Evolutionary conservation across 2,329 filamentous ascomycete species (phyloP).

Genomic region (Claviceps cyperi): DNA sequence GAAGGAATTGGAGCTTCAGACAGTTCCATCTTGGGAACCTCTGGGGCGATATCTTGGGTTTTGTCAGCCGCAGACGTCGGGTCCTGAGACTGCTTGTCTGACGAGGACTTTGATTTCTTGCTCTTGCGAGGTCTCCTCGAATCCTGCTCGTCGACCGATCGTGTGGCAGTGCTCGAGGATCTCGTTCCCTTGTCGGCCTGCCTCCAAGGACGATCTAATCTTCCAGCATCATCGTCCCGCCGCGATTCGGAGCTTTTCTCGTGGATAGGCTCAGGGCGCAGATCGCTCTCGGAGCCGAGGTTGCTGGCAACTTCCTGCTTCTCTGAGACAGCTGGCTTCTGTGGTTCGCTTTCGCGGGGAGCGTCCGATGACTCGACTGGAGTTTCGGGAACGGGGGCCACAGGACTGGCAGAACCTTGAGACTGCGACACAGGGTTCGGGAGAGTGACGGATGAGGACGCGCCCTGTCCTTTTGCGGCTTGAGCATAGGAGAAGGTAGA

Average conservation of each 20-base stretch:
- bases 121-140: conserved; percentile 35
- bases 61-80: conserved; percentile 42
- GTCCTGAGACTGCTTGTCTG: conserved; percentile 28
- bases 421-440: conserved; percentile 11
- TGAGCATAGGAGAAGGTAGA: conserved; percentile 84
- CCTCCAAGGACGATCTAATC: conserved; percentile 26
- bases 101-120: conserved; percentile 42
- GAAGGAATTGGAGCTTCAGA: conserved; percentile 69
- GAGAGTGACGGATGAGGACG: conserved; percentile 18
- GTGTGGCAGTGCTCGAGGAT: conserved; percentile 47
- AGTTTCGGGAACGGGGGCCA: conserved; percentile 12
- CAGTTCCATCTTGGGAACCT: conserved; percentile 47
- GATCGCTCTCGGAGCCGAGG: conserved; percentile 23
- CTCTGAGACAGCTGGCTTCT: conserved; percentile 11
- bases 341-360: conserved; percentile 11
- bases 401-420: conserved; percentile 14
- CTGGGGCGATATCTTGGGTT: conserved; percentile 28
- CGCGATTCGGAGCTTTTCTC: conserved; percentile 19
- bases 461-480: conserved; percentile 69
- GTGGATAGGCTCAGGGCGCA: conserved; percentile 20
- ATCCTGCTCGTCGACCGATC: conserved; percentile 48
- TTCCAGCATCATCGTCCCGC: conserved; percentile 24
- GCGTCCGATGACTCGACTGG: conserved; percentile 13
- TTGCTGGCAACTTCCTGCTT: conserved; percentile 22
- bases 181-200: conserved; percentile 36